Conservation (phyloP, 352 stramenopile genomes). For the Phytophthora kernoviae region DNA sequence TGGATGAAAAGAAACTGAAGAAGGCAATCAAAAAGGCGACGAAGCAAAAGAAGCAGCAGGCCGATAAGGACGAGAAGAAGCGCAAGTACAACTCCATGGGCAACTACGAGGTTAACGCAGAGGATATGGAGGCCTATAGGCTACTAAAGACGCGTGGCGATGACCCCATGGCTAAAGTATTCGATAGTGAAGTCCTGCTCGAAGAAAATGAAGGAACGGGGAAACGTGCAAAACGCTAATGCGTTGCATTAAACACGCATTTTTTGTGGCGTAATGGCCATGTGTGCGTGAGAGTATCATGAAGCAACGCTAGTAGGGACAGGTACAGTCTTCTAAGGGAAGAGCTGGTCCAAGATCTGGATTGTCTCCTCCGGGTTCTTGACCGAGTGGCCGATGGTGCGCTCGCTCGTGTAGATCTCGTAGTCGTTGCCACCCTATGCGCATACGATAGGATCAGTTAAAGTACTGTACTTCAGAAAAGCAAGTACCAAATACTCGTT, state of each 20-base stretch:
- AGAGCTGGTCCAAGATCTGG: conserved; percentile 96
- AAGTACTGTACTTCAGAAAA: conserved; percentile 3
- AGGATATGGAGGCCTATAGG: conserved; percentile 97
- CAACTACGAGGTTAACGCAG: conserved; percentile 91
- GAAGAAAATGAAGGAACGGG: conserved; percentile 31
- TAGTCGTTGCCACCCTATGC: conserved; percentile 97
- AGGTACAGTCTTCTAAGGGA: conserved; percentile 70
- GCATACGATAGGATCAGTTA: conserved; percentile 8
- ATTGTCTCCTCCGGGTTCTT: conserved; percentile 97
- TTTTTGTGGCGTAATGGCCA: conserved; percentile 33
- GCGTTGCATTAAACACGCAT: conserved; percentile 28
- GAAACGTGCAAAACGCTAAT: conserved; percentile 33
- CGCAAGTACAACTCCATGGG: conserved; percentile 95
- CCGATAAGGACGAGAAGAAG: conserved; percentile 81
- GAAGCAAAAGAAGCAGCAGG: conserved; percentile 60
- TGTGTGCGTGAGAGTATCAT: conserved; percentile 15
- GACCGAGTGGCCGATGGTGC: conserved; percentile 97
- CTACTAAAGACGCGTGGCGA: conserved; percentile 86
- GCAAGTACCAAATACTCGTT: not conserved
- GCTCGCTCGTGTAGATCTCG: conserved; percentile 97
- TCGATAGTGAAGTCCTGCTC: conserved; percentile 60
- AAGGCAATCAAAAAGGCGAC: conserved; percentile 80
- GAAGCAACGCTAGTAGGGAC: conserved; percentile 14
- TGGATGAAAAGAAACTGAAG: conserved; percentile 88
- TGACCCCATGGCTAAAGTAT: conserved; percentile 95